A percentile compares a stretch with the other conserved stretches of the same genome.
These are phyloP conservation scores for Lyophyllum atratum DNA, from an alignment of 768 basidiomycete genomes.

Conservation along the genomic window DNA sequence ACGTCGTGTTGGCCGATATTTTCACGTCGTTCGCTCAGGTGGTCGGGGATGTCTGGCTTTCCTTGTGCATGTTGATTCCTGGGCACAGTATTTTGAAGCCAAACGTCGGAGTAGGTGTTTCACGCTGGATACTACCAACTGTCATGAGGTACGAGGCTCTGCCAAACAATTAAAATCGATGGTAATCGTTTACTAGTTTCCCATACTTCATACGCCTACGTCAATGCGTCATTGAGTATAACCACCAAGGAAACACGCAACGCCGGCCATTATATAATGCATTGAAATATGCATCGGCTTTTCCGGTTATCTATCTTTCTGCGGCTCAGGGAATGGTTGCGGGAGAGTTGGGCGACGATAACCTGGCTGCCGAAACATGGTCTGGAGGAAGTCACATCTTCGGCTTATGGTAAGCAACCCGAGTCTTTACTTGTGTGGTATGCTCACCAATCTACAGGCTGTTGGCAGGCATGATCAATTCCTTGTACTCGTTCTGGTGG, in stretches of 20 bases:
- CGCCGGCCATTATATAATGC: constrained; percentile 86
- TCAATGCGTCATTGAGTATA: constrained; percentile 91
- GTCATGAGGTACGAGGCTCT: constrained; percentile 75
- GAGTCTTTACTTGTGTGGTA: background rate
- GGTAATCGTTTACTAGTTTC: constrained; percentile 43
- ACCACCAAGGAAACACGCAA: constrained; percentile 58
- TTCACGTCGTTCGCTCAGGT: constrained; percentile 98
- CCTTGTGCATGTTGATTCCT: constrained; percentile 81
- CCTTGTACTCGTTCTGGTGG: constrained; percentile 98
- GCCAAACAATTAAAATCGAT: background rate
- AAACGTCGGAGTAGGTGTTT: constrained; percentile 62
- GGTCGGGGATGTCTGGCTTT: constrained; percentile 91
- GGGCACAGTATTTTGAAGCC: constrained; percentile 73
- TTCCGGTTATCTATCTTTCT: constrained; percentile 94
- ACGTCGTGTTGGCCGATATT: constrained; percentile 93
- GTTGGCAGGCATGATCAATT: constrained; percentile 82
- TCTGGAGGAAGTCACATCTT: constrained; percentile 79
- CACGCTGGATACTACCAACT: constrained; percentile 76
- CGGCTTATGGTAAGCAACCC: constrained; percentile 70
- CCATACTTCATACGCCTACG: constrained; percentile 91
- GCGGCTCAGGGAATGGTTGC: constrained; percentile 82
- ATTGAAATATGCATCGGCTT: constrained; percentile 93
- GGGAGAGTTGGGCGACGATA: constrained; percentile 53
- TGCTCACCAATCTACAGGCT: constrained; percentile 54
- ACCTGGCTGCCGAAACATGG: constrained; percentile 53